Base-by-base conservation (phyloP, 2,329 filamentous ascomycete genomes). In the Scytalidium sp. region DNA sequence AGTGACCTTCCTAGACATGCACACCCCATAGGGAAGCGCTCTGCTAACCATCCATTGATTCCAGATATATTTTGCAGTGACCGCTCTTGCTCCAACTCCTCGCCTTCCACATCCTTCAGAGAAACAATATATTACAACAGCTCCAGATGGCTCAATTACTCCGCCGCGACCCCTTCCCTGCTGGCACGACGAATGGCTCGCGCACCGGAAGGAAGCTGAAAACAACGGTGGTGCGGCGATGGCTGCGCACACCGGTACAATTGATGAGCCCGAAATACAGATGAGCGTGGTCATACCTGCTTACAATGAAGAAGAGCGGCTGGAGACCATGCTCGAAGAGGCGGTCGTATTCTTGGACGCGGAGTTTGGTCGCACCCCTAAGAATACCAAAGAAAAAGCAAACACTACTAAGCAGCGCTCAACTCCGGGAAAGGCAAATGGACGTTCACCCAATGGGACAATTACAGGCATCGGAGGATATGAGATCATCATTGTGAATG, bases 231-330 rank as follows among this genome's bases (percentile, higher is more conserved):
- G 55, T 57, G 65, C 61, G 23, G 60, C 70, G 55, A 63, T 70
- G 13, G 32, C 11, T 15, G 32, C 32, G 54, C 64, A 68, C 19
- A 71, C 70, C 3, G 78, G 81, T 57, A 70, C 74, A 41, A 87
- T 95, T 48, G 87, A 91, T 56, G 78, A 85, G 2, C 81, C 91
- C 13, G 84, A 92, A 54, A 71, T 97, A n/a, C 88, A 87, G 65
- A 84, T 99, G 75, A 94, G 88, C 47, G 84, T 97, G 7, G 90
- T 99, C 0, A 86, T 99, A 41, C 94, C 94, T 0, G 94, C 94
- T 9, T 99, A 91, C 78, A 99, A 99, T 60, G 94, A 99, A 65
- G 87, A 93, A 66, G 79, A 88, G 51, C 84, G 94, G 23, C 78
- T 99, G 43, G 78, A 83, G 11, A 87, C 85, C 10, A 96, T 96